Base-by-base conservation (phyloP, 345 rosid genomes). In the Alliaria petiolata region DNA sequence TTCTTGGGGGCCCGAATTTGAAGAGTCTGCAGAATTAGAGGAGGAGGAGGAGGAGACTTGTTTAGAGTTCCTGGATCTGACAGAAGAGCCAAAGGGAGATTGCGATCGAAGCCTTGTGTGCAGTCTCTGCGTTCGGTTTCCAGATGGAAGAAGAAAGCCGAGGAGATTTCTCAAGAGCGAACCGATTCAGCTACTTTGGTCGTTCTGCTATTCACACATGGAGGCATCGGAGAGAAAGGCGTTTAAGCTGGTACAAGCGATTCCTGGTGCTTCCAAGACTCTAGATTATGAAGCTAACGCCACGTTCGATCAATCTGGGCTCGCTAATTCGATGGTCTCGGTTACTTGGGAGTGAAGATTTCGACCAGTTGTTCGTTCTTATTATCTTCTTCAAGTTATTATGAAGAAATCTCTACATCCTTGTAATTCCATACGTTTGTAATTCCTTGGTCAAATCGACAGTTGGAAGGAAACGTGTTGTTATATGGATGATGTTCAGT, bases 321-420 rank as follows among this genome's bases (percentile, higher is more conserved):
- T 93, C 12, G 92, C 87, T 64, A 85, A 86, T 79, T 83, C 91
- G 3, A 85, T 93, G 81, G 70, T 90, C 28, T 83, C 79, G 1
- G 86, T 91, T 72, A 81, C 95, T 53, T 89, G 91, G 95, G 98
- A 85, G 56, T 89, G 87, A 87, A 68, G 17, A 38, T 30, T 62
- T 42, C 6, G 6, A 38, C 17, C 0, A 39, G 50, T 54, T 35
- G 30, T 7, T 20, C 15, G 22, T 0, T 47, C 49, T 31, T 33
- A 31, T 31, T n/a, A 4, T 31, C 8, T 39, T 39, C 13, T 36
- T 33, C 2, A 33, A 6, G 1, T 6, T 6, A 6, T 33, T 33
- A 33, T 8, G 12, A 35, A 35, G 12, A 2, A 2, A 35, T 2
- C 12, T 36, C 11, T 36, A 10, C 40, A 0, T 36, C 11, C 13